These are phyloP conservation scores for Exophiala sideris DNA, from an alignment of 2,329 filamentous ascomycete genomes.

Conservation along the genomic window DNA sequence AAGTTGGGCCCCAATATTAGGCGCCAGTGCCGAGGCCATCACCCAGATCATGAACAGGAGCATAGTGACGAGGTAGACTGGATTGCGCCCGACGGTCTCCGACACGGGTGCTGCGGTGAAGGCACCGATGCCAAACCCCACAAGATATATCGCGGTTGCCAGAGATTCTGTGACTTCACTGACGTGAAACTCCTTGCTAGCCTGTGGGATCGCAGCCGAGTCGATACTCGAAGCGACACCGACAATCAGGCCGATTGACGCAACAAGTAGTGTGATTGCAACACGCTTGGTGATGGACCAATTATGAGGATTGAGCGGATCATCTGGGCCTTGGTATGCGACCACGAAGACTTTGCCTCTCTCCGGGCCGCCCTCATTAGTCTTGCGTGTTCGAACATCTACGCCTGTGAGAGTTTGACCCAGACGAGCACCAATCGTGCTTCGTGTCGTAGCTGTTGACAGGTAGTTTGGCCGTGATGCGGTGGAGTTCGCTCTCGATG, in stretches of 20 bases:
- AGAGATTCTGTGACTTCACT: constrained; percentile 44
- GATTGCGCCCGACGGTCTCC: constrained; percentile 49
- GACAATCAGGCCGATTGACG: constrained; percentile 46
- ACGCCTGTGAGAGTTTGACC: no score
- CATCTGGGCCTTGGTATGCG: not conserved
- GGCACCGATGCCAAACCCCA: constrained; percentile 49
- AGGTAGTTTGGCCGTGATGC: no score
- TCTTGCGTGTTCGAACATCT: no score
- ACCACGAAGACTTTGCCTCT: no score
- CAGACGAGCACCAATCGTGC: no score
- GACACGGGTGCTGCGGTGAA: constrained; percentile 50
- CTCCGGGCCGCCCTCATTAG: no score
- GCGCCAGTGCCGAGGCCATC: constrained; percentile 45
- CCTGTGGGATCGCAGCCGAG: constrained; percentile 42
- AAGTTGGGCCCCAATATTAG: constrained; percentile 47
- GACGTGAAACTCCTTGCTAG: constrained; percentile 40
- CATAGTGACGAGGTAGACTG: constrained; percentile 48
- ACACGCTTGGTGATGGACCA: constrained; percentile 36
- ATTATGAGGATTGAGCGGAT: constrained; percentile 43
- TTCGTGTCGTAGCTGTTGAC: no score
- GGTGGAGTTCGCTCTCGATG: no score
- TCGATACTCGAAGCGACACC: constrained; percentile 50
- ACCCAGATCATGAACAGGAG: constrained; percentile 49
- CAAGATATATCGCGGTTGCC: constrained; percentile 41
- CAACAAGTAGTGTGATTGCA: constrained; percentile 36